phyloP scores from a whole-genome alignment of 2,329 filamentous ascomycete genomes.

The Cordyceps sp. region DNA sequence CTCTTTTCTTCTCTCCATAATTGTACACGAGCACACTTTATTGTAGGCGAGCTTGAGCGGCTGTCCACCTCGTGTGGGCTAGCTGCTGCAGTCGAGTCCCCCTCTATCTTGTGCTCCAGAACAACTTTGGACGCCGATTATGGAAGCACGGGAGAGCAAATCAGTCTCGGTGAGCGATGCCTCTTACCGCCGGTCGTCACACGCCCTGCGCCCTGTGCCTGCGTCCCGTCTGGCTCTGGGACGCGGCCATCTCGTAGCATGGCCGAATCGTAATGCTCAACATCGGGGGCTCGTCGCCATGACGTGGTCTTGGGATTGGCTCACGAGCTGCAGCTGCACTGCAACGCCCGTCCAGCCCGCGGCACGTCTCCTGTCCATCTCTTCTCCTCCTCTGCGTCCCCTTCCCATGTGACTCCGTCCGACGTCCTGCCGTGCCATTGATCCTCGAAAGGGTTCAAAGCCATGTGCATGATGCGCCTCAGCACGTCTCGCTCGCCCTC shows the following conservation, averaged over 20 bases:
- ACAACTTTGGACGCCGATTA: conserved; percentile 42
- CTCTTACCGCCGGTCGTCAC: conserved; percentile 64
- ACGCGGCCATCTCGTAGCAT: no score
- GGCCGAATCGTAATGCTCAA: no score
- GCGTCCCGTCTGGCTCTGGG: no score
- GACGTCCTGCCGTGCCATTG: conserved; percentile 41
- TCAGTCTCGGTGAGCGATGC: conserved; percentile 41
- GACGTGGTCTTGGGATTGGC: no score
- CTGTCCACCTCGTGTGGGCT: conserved; percentile 17
- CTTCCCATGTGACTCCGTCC: conserved; percentile 30
- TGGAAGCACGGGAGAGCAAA: conserved; percentile 53
- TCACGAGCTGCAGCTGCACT: conserved; percentile 89
- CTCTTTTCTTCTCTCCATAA: conserved; percentile 29
- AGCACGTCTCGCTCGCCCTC: conserved; percentile 68
- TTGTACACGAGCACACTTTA: conserved; percentile 56
- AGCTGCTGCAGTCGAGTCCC: conserved; percentile 42
- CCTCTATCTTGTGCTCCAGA: conserved; percentile 62
- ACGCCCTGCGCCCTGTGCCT: conserved; percentile 15
- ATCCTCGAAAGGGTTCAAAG: conserved; percentile 71
- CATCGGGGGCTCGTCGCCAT: no score
- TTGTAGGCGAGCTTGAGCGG: conserved; percentile 52
- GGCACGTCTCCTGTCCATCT: conserved; percentile 80
- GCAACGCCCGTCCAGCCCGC: conserved; percentile 58
- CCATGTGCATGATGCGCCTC: conserved; percentile 64
- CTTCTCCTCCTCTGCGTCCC: conserved; percentile 57